Evolutionary conservation across 352 stramenopile species (phyloP).

Genomic region (Phytopythium delawarense): DNA sequence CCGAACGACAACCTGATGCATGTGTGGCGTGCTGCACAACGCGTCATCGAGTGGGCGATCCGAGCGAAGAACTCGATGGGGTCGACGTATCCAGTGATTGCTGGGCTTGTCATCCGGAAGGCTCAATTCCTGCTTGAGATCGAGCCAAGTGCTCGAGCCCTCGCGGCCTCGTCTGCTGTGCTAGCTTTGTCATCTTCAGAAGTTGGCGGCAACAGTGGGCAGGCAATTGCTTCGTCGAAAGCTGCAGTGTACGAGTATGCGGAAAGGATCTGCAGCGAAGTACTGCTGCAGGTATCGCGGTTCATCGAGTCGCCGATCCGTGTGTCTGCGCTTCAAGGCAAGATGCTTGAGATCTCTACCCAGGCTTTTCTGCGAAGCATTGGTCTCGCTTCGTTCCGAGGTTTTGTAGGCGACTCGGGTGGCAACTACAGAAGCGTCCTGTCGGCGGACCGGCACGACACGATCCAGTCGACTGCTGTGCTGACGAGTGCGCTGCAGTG

Average conservation of each 20-base stretch:
- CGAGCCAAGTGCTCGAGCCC: slow-evolving; percentile 64
- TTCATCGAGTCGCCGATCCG: slow-evolving; percentile 79
- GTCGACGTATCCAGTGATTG: slow-evolving; percentile 77
- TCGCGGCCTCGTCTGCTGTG: slow-evolving; percentile 66
- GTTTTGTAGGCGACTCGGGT: slow-evolving; percentile 61
- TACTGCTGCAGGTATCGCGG: slow-evolving; percentile 76
- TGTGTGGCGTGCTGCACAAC: slow-evolving; percentile 85
- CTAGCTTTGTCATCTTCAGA: slow-evolving; percentile 45
- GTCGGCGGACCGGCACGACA: slow-evolving; percentile 39
- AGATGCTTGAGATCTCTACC: slow-evolving; percentile 71
- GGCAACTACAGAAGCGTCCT: slow-evolving; percentile 28
- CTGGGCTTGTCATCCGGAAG: slow-evolving; percentile 77
- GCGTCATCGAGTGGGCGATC: slow-evolving; percentile 88
- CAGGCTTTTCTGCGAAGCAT: slow-evolving; percentile 74
- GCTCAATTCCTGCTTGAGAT: slow-evolving; percentile 82
- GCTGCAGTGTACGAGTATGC: slow-evolving; percentile 66
- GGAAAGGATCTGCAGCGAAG: slow-evolving; percentile 81
- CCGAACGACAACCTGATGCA: slow-evolving; percentile 88
- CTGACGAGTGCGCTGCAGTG: slow-evolving; percentile 69
- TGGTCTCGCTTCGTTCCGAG: slow-evolving; percentile 71
- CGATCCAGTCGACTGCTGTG: slow-evolving; percentile 71
- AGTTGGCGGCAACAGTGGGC: slow-evolving; percentile 15
- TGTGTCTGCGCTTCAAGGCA: slow-evolving; percentile 65
- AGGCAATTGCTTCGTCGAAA: slow-evolving; percentile 32
- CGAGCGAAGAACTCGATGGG: slow-evolving; percentile 87